Conservation (phyloP, 352 stramenopile genomes). For the Pythium plurisporium region DNA sequence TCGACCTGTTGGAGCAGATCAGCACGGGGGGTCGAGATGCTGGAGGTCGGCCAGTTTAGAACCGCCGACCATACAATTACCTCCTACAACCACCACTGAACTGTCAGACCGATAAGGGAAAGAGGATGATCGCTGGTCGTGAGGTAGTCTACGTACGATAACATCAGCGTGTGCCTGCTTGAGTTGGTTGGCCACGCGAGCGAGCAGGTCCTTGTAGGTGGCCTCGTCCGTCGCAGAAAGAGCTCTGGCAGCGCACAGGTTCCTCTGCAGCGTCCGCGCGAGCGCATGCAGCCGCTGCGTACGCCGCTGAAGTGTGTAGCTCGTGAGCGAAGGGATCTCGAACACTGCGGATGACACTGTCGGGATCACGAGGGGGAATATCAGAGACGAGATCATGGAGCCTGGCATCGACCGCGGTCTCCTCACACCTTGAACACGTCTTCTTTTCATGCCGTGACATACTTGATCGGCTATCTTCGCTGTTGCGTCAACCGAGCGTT, state of each 20-base stretch:
- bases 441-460: background rate
- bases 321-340: constrained; percentile 2
- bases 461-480: background rate
- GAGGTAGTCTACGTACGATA: constrained; percentile 3
- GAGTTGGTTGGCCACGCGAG: background rate
- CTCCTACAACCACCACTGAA: constrained; percentile 15
- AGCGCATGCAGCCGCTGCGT: constrained; percentile 4
- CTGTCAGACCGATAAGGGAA: background rate
- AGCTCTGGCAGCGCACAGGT: background rate
- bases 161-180: background rate
- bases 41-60: constrained; percentile 1
- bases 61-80: constrained; percentile 12
- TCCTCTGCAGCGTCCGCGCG: constrained; percentile 15
- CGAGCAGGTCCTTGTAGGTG: background rate
- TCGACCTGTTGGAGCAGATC: background rate
- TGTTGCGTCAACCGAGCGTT: background rate
- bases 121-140: background rate
- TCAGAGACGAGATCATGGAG: background rate
- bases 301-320: constrained; percentile 1
- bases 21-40: background rate
- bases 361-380: too few species aligned
- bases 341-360: constrained; percentile 2
- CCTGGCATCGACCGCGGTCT: background rate
- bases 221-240: background rate
- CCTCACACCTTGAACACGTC: constrained; percentile 6